Evolutionary conservation across 2,329 filamentous ascomycete genomes (phyloP), one percentile per base, ranked within the genome.

Genomic region (Cucurbitaria berberidis): DNA sequence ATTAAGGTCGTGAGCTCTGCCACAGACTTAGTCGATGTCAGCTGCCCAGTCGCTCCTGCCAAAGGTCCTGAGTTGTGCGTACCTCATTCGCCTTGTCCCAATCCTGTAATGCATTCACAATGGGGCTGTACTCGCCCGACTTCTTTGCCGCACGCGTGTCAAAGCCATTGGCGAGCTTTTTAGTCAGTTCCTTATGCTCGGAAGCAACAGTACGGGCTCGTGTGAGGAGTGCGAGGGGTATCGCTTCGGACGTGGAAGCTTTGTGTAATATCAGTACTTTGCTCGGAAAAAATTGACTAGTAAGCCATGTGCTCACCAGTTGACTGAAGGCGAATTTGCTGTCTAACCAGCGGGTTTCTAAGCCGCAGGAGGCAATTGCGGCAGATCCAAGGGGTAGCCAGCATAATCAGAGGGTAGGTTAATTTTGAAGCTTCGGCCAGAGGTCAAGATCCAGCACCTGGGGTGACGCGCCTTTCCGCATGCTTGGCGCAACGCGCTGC

Each of bases 1-100:
- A 96, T 87, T 47, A 99, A 82, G 8, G 87, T 81, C 10, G 87
- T 85, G 46, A 99, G 84, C 75, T 98, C 95, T 43, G 72, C 55
- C 48, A 86, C 77, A 43, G 84, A 80, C 78, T 84, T 67, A 45
- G 51, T 53, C 51, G 32, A 57, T 27, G 64, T 72, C 63, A 68
- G 64, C 49, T 34, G 40, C 32, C 39, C 22, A n/a, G 34, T 36
- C 38, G 24, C 44, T 45, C 45, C 27, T 41, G 39, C 9, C 21
- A 42, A 19, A 24, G 15, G 22, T 19, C 16, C 27, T 10, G 18
- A 36, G 10, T n/a, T 29, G 24, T 47, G 62, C 76, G 51, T 57
- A 84, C 83, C 71, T 85, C 81, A 47, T 81, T 81, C 41, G 84
- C 82, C 54, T 80, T 78, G 44, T 86, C 82, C 79, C 84, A 87